These are phyloP conservation scores for Candida dubliniensis DNA, from an alignment of 1,139 yeast species.

Conservation along the genomic window DNA sequence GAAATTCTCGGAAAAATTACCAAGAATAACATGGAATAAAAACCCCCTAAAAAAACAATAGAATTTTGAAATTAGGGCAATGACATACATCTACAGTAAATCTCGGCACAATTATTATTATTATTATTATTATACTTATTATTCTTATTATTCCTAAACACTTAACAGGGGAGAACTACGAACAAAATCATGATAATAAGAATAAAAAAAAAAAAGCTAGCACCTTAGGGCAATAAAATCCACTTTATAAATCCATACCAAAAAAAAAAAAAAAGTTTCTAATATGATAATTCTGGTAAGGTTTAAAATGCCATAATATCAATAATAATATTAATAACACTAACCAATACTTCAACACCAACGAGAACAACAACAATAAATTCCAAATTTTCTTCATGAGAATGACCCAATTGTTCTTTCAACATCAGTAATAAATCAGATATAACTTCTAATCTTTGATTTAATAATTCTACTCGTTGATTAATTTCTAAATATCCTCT, in stretches of 20 bases:
- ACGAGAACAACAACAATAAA: conserved; percentile 90
- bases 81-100: too few species aligned
- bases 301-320: conserved; percentile 36
- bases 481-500: conserved; percentile 92
- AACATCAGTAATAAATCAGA: conserved; percentile 92
- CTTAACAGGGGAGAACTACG: too few species aligned
- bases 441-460: conserved; percentile 90
- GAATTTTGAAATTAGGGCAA: too few species aligned
- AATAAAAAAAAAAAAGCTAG: background rate
- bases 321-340: conserved; percentile 65
- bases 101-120: too few species aligned
- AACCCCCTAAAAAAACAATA: too few species aligned
- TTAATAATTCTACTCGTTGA: conserved; percentile 84
- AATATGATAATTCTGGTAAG: too few species aligned
- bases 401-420: conserved; percentile 93
- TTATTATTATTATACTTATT: too few species aligned
- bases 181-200: too few species aligned
- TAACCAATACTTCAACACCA: conserved; percentile 80
- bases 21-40: too few species aligned
- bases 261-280: background rate
- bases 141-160: background rate
- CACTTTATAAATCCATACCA: too few species aligned
- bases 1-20: too few species aligned
- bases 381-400: conserved; percentile 87
- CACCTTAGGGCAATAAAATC: too few species aligned